Base-by-base conservation (phyloP, 2,329 filamentous ascomycete species). In the Xylogone sp. region DNA sequence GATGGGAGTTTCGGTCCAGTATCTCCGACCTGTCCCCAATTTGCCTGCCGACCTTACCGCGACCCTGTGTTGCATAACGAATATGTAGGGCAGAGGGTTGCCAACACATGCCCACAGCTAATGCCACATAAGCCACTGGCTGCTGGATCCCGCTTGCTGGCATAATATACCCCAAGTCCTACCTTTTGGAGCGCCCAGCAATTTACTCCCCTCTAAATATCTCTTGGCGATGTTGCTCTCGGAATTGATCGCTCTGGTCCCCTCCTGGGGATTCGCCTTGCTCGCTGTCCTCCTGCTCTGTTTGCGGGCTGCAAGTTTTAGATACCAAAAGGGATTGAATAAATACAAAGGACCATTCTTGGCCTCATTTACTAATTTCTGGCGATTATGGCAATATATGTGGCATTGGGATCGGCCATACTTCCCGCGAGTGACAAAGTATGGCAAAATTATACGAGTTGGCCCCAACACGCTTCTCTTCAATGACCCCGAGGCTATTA, bases 341-440 rank as follows among this genome's bases (percentile, higher is more conserved):
- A 51, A 49, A 31, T 54, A 54, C 42, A 34, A 34, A 2, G 52
- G 52, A 9, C 52, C 52, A 2, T 52, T 54, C 22, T 27, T 54
- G 19, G 52, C 49, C 21, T 51, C 46, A 13, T 42, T 51, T 20
- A 51, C 52, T 16, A 46, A 54, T 21, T 49, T 46, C n/a, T 54
- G 46, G 29, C 42, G 49, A 8, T 22, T 54, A 8, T 48, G 42
- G 18, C 22, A 52, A 24, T n/a, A 10, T 2, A 18, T 31, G 3
- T 48, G 18, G 16, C n/a, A 34, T 21, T 21, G 34, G n/a, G 29
- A 52, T 18, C 18, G 21, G 12, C 34, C 34, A 39, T 39, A 39
- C n/a, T n/a, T 39, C 8, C 21, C 34, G 10, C 13, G 18, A 8
- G 34, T 43, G n/a, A 19, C 42, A 5, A 46, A 49, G 19, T 54